Percentiles rank a stretch among this genome's conserved stretches.
Evolutionary conservation across 2,329 filamentous ascomycete species (phyloP).

Genomic region (Cladosporium halotolerans): DNA sequence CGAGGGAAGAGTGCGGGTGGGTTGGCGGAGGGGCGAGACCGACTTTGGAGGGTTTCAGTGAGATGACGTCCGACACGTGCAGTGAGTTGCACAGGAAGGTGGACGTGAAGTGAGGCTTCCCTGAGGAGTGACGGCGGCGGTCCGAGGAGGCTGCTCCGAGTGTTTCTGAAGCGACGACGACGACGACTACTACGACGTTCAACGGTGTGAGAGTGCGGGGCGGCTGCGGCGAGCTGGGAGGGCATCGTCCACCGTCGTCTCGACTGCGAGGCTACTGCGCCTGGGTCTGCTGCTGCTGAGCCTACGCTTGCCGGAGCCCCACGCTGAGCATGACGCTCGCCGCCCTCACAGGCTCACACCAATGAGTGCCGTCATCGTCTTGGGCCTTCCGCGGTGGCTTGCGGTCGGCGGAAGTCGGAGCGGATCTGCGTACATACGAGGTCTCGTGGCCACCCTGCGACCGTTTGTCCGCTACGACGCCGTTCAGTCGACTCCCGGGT

Average conservation of each 20-base stretch:
- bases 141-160: no score
- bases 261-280: no score
- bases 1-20: background rate
- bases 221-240: no score
- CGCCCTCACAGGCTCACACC: background rate
- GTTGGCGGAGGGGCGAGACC: background rate
- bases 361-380: background rate
- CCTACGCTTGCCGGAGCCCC: background rate
- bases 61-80: no score
- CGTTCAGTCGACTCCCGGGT: no score
- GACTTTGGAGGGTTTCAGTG: background rate
- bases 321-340: slow-evolving; percentile 5
- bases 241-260: no score
- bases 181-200: background rate
- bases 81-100: no score
- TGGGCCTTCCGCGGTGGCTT: background rate
- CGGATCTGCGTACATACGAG: background rate
- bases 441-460: background rate
- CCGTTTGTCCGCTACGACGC: background rate
- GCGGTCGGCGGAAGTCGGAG: background rate
- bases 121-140: no score
- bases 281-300: background rate
- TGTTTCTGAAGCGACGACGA: no score
- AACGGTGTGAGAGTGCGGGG: background rate
- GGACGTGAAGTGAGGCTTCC: no score